Percentiles rank a stretch among this genome's conserved stretches.
Conservation (phyloP, 225 moss, liverwort and hornwort species). For the Marchantia paleacea region DNA sequence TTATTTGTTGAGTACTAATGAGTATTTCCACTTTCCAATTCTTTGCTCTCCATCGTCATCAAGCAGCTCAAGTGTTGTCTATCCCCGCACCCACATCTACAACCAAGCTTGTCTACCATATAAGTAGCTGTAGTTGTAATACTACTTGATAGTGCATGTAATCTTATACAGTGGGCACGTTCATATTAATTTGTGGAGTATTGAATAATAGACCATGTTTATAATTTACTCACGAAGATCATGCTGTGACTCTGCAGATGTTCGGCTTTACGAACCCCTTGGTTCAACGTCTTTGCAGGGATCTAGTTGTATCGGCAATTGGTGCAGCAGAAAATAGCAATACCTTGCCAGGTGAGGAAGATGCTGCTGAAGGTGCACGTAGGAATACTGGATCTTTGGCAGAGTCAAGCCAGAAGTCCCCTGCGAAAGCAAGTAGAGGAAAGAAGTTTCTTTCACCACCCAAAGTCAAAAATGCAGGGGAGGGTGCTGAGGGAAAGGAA, state of each 20-base stretch:
- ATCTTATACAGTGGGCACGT: too few relatives aligned
- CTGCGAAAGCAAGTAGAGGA: conserved; percentile 4
- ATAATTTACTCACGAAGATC: neutral
- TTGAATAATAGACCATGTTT: neutral
- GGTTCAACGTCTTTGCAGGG: conserved; percentile 42
- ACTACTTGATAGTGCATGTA: neutral
- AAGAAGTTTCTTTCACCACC: conserved; percentile 5
- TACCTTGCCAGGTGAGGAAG: neutral
- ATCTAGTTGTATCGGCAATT: conserved; percentile 38
- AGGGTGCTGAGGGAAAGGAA: conserved; percentile 1
- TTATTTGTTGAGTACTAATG: too few relatives aligned
- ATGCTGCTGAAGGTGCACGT: neutral
- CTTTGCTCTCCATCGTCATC: neutral
- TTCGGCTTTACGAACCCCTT: conserved; percentile 43
- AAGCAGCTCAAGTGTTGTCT: neutral
- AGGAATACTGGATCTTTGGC: conserved; percentile 8
- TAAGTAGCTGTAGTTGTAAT: neutral
- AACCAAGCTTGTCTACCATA: neutral
- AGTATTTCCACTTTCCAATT: too few relatives aligned
- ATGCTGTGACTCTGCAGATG: conserved; percentile 28
- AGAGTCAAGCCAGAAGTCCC: conserved; percentile 27
- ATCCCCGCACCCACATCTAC: neutral
- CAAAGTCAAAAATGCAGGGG: neutral
- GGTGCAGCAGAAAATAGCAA: conserved; percentile 23
- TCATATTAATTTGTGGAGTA: too few relatives aligned